Percentiles rank a stretch among this genome's conserved stretches.
These are phyloP conservation scores for Fusarium udum DNA, from an alignment of 2,329 filamentous ascomycete genomes.

Conservation along the genomic window DNA sequence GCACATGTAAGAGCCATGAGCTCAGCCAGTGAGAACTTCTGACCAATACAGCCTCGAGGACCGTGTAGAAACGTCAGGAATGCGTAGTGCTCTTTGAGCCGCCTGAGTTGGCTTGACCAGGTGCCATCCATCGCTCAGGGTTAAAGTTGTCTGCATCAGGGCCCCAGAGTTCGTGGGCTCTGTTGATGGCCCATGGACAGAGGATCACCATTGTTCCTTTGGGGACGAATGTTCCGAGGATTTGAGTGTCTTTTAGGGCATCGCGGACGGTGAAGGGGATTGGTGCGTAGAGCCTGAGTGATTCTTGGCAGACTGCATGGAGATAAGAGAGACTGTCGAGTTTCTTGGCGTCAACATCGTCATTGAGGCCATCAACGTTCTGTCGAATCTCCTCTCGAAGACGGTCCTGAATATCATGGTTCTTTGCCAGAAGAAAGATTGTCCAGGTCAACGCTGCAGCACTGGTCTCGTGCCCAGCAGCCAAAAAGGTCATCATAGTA, in stretches of 20 bases:
- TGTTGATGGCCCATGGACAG: conserved; percentile 45
- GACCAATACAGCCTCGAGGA: conserved; percentile 43
- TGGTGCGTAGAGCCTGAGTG: conserved; percentile 53
- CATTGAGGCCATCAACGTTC: conserved; percentile 46
- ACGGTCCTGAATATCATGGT: conserved; percentile 50
- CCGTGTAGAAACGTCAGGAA: conserved; percentile 80
- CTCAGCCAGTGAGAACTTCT: conserved; percentile 37
- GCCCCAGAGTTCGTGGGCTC: conserved; percentile 49
- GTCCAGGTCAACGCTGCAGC: conserved; percentile 54
- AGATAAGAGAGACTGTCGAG: conserved; percentile 53
- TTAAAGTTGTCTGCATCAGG: conserved; percentile 48
- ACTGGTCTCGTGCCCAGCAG: conserved; percentile 55
- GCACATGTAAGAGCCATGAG: conserved; percentile 35
- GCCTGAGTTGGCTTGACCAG: conserved; percentile 59
- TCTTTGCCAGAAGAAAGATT: conserved; percentile 49
- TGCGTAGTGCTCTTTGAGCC: conserved; percentile 73
- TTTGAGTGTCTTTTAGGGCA: conserved; percentile 44
- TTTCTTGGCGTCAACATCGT: conserved; percentile 28
- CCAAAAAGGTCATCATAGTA: conserved; percentile 27
- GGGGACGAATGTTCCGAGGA: conserved; percentile 49
- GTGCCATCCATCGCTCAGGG: conserved; percentile 50
- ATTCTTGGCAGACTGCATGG: conserved; percentile 55
- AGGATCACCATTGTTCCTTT: conserved; percentile 49
- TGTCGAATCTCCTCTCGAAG: conserved; percentile 52
- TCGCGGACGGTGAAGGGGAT: conserved; percentile 47